Conservation (phyloP, 2,329 filamentous ascomycete genomes). For the Fusarium dimerum region DNA sequence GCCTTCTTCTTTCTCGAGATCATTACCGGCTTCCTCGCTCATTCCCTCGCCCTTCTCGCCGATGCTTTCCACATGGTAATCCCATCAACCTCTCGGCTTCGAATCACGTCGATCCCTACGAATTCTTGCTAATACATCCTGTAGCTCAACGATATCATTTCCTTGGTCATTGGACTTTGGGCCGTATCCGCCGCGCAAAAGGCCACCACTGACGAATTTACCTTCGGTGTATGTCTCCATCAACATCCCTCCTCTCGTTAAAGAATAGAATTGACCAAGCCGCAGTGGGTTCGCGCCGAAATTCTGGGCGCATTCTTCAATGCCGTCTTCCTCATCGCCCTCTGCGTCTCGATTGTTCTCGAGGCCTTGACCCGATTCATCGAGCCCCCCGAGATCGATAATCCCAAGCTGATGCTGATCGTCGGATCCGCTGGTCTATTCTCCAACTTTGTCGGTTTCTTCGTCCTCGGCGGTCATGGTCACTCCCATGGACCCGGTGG, state of each 20-base stretch:
- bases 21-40: conserved; percentile 79
- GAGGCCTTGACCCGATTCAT: conserved; percentile 92
- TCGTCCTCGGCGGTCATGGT: conserved; percentile 90
- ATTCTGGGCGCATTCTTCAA: conserved; percentile 96
- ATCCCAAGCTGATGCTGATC: conserved; percentile 84
- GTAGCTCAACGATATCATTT: conserved; percentile 95
- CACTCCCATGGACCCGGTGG: conserved; percentile 72
- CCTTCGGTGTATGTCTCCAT: conserved; percentile 74
- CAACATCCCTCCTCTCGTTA: not conserved
- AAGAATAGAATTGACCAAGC: conserved; percentile 21
- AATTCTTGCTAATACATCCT: conserved; percentile 12
- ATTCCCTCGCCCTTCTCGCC: conserved; percentile 89
- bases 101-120: conserved; percentile 1
- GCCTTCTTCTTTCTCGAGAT: conserved; percentile 91
- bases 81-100: conserved; percentile 13
- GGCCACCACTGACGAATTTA: conserved; percentile 86
- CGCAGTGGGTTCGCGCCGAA: conserved; percentile 91
- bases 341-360: conserved; percentile 94
- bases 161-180: conserved; percentile 89
- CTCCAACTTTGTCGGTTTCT: conserved; percentile 86
- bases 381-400: conserved; percentile 83
- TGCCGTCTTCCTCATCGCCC: conserved; percentile 93
- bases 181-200: conserved; percentile 87
- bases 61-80: conserved; percentile 97
- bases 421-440: conserved; percentile 84